Evolutionary conservation across 257 asterid genomes (phyloP), one percentile per base, ranked within the genome.

Genomic region (Salvia hispanica): DNA sequence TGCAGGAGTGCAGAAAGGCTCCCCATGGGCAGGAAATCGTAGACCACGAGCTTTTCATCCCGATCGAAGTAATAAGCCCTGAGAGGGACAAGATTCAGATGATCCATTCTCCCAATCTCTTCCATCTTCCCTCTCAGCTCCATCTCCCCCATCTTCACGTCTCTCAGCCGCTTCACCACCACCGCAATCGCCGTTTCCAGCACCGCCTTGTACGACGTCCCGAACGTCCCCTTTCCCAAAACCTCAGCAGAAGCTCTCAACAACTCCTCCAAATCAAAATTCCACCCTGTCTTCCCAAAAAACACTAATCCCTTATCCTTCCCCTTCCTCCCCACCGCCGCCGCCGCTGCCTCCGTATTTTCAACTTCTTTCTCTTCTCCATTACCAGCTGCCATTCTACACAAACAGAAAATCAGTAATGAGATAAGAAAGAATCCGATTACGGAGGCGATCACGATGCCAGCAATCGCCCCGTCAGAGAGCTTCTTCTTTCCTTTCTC

Each of bases 171-270:
- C 85, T 93, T 93, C 78, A 90, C 99, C 14, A 82, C 96, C 79
- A 93, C 88, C 4, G 75, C 72, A n/a, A 65, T 36, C 37, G 95
- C 95, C 12, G 67, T 39, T 37, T 90, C 95, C 58, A 91, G 75
- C 37, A 77, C 86, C 8, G 96, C 99, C 79, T 93, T 93, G 56
- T 93, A 93, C 0, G 95, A 75, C 0, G 97, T 93, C 25, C 95
- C 99, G 14, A 80, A 84, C 0, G 95, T 84, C 14, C 99, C 97
- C 74, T 91, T 93, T 18, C 98, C 97, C 76, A 92, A 78, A 46
- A 93, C 97, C 85, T 93, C 98, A 1, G 98, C 98, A 1, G 97
- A 93, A 1, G 99, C 97, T 73, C 81, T 88, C 78, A 93, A 65
- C 67, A 93, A 72, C 70, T 90, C 97, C 73, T 93, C 97, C 83